Evolutionary conservation across 2,329 filamentous ascomycete species (phyloP).

Genomic region (Fusarium sp.): DNA sequence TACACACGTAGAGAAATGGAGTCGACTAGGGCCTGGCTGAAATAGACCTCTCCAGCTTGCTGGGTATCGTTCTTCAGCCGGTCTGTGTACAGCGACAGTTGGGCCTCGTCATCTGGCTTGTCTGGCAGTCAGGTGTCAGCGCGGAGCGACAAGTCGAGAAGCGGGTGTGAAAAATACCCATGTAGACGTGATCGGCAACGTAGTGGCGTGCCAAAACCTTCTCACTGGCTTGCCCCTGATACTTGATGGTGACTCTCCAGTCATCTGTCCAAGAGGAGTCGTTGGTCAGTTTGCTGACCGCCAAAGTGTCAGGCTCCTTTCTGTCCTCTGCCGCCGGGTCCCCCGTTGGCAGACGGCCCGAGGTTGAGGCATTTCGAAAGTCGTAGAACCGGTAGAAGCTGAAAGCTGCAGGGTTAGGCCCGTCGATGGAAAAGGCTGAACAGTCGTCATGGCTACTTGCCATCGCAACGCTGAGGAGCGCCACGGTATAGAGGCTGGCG

Average conservation of each 20-base stretch:
- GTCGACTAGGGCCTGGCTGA: constrained; percentile 7
- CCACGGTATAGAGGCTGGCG: neutral
- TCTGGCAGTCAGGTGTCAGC: neutral
- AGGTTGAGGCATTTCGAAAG: constrained; percentile 5
- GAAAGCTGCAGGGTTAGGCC: constrained; percentile 4
- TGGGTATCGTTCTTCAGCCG: constrained; percentile 19
- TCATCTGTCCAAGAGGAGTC: constrained; percentile 18
- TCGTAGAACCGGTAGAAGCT: constrained; percentile 22
- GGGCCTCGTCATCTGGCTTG: neutral
- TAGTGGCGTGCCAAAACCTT: constrained; percentile 17
- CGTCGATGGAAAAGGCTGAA: constrained; percentile 10
- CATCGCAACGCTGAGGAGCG: neutral
- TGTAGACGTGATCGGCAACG: constrained; percentile 12
- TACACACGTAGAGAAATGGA: constrained; percentile 17
- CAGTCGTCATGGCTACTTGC: neutral
- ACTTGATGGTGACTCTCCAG: constrained; percentile 3
- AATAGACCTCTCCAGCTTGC: constrained; percentile 19
- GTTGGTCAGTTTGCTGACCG: constrained; percentile 4
- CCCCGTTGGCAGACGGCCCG: neutral
- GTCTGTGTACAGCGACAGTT: constrained; percentile 16
- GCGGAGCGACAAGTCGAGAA: neutral
- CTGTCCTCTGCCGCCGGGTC: neutral
- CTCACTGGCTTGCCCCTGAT: constrained; percentile 5
- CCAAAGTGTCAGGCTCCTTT: neutral
- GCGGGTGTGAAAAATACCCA: constrained; percentile 1